Conservation (phyloP, 768 basidiomycete genomes). For the Trichaptum fuscoviolaceum region DNA sequence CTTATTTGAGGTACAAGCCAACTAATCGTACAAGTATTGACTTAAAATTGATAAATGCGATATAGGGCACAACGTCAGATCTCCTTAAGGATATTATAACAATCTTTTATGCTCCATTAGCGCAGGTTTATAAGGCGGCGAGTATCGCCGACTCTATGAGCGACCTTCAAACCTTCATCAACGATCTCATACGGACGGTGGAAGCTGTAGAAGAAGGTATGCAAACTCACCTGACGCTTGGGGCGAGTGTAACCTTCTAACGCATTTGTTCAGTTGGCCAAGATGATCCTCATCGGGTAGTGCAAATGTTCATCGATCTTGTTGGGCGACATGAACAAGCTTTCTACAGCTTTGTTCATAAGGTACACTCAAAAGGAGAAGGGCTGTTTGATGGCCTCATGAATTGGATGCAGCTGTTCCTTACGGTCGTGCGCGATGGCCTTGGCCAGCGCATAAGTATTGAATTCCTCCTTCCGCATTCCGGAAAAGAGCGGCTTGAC, state of each 20-base stretch:
- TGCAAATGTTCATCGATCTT: constrained; percentile 90
- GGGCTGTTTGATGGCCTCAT: constrained; percentile 91
- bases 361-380: constrained; percentile 95
- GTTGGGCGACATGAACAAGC: constrained; percentile 91
- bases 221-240: constrained; percentile 24
- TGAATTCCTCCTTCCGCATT: constrained; percentile 85
- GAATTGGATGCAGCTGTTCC: constrained; percentile 95
- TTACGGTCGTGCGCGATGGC: constrained; percentile 87
- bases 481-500: constrained; percentile 64
- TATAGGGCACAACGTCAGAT: constrained; percentile 88
- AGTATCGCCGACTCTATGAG: constrained; percentile 91
- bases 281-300: constrained; percentile 79
- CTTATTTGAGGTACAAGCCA: constrained; percentile 79
- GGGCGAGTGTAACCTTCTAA: not conserved
- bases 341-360: constrained; percentile 97
- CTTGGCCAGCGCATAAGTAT: constrained; percentile 69
- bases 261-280: constrained; percentile 53
- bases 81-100: constrained; percentile 97
- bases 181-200: constrained; percentile 91
- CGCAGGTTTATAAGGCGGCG: constrained; percentile 95
- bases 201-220: constrained; percentile 85
- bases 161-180: constrained; percentile 91
- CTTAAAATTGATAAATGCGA: not conserved
- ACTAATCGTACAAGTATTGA: constrained; percentile 5
- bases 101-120: constrained; percentile 95